Conservation (phyloP, 2,329 filamentous ascomycete genomes). For the Fusarium circinatum region DNA sequence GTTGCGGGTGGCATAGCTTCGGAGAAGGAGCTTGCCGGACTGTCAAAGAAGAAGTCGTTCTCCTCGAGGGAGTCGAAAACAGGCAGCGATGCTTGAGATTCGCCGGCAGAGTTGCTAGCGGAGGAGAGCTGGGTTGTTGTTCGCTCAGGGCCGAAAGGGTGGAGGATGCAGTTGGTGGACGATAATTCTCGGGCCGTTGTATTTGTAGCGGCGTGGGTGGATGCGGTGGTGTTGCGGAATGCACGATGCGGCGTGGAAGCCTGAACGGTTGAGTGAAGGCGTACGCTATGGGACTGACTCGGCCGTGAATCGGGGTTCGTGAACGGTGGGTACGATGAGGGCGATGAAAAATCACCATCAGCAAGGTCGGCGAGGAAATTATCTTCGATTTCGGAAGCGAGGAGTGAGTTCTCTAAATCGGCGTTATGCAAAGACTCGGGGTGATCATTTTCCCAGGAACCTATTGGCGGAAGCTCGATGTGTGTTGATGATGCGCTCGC, state of each 20-base stretch:
- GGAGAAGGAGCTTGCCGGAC: slow-evolving; percentile 44
- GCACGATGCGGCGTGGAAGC: slow-evolving; percentile 33
- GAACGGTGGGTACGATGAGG: slow-evolving; percentile 50
- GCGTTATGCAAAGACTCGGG: background rate
- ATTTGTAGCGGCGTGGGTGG: background rate
- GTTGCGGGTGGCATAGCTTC: slow-evolving; percentile 44
- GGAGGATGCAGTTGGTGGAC: slow-evolving; percentile 33
- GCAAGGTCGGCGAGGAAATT: slow-evolving; percentile 42
- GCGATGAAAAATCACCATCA: slow-evolving; percentile 49
- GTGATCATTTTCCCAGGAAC: background rate
- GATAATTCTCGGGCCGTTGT: slow-evolving; percentile 30
- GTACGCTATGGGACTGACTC: slow-evolving; percentile 16
- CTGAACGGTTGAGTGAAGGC: slow-evolving; percentile 25
- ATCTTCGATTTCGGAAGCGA: slow-evolving; percentile 33
- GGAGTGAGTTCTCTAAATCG: slow-evolving; percentile 11
- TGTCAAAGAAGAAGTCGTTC: slow-evolving; percentile 38
- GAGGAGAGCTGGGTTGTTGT: slow-evolving; percentile 38
- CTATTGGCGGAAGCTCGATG: slow-evolving; percentile 11
- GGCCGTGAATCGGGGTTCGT: slow-evolving; percentile 25
- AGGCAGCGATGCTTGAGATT: slow-evolving; percentile 43
- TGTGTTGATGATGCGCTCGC: slow-evolving; percentile 5
- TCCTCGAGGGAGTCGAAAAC: slow-evolving; percentile 46
- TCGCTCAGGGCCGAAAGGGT: slow-evolving; percentile 29
- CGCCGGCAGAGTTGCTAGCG: slow-evolving; percentile 34
- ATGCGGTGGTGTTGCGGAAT: slow-evolving; percentile 7